phyloP scores from a whole-genome alignment of 2,329 filamentous ascomycete genomes.

The Colletotrichum spaethianum region DNA sequence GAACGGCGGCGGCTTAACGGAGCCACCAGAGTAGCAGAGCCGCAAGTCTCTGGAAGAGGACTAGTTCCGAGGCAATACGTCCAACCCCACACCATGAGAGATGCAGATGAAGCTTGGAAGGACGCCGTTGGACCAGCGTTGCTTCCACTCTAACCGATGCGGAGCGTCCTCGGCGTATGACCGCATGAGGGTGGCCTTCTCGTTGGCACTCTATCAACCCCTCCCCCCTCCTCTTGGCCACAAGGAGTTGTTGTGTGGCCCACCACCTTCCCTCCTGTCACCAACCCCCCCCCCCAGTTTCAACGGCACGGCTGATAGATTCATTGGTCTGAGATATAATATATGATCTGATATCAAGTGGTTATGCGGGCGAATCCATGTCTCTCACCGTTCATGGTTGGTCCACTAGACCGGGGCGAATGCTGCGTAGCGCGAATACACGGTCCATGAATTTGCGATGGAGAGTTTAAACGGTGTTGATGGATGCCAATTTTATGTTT shows the following conservation, averaged over 20 bases:
- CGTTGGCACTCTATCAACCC: background rate
- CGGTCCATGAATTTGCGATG: background rate
- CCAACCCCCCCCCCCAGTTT: background rate
- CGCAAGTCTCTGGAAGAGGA: background rate
- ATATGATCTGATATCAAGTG: constrained; percentile 18
- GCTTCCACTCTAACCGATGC: background rate
- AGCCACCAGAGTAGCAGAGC: background rate
- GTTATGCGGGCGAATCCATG: background rate
- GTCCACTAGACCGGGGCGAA: background rate
- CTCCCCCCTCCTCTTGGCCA: background rate
- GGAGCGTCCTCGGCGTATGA: constrained; percentile 1
- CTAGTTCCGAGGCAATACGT: background rate
- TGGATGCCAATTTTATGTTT: background rate
- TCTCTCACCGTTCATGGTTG: background rate
- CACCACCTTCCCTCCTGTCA: background rate
- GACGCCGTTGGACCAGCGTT: constrained; percentile 8
- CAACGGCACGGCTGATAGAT: background rate
- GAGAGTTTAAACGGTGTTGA: background rate
- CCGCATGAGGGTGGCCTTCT: background rate
- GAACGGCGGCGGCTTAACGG: background rate
- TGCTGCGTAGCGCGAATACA: background rate
- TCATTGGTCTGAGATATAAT: constrained; percentile 23
- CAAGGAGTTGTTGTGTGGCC: background rate
- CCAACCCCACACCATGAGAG: constrained; percentile 6
- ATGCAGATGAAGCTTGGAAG: background rate